Evolutionary conservation across 1,284 basidiomycete genomes (phyloP).

Genomic region (Ceratobasidium sp.): DNA sequence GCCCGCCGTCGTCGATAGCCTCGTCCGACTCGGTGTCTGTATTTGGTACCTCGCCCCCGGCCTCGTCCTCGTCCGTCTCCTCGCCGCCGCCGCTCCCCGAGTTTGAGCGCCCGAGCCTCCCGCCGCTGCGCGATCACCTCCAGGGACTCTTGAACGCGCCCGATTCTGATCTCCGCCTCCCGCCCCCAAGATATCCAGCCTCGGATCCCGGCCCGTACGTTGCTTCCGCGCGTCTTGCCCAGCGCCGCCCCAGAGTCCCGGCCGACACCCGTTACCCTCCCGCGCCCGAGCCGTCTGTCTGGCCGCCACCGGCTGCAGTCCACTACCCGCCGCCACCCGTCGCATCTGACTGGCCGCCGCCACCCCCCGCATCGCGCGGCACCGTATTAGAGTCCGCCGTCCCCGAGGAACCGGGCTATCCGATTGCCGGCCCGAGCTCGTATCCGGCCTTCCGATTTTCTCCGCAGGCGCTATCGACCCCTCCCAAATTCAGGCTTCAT

Average conservation of each 20-base stretch:
- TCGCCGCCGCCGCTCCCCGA: constrained; percentile 23
- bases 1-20: constrained; percentile 4
- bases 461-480: constrained; percentile 27
- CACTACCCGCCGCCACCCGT: constrained; percentile 25
- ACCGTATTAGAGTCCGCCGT: constrained; percentile 20
- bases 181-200: constrained; percentile 5
- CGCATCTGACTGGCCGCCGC: constrained; percentile 27
- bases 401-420: constrained; percentile 35
- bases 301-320: constrained; percentile 2
- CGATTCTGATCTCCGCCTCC: constrained; percentile 26
- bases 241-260: background rate
- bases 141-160: constrained; percentile 1
- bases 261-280: constrained; percentile 20
- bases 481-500: constrained; percentile 38
- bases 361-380: constrained; percentile 21
- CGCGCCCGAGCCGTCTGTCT: constrained; percentile 18
- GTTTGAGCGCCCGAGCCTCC: constrained; percentile 26
- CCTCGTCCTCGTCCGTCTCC: constrained; percentile 8
- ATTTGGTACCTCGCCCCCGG: constrained; percentile 13
- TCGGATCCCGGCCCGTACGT: constrained; percentile 38
- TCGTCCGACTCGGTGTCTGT: constrained; percentile 28
- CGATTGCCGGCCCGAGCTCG: constrained; percentile 30
- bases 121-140: constrained; percentile 16
- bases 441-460: constrained; percentile 35
- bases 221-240: background rate